Evolutionary conservation across 306 rosid genomes (phyloP).

Genomic region (Dalbergia oliveri): DNA sequence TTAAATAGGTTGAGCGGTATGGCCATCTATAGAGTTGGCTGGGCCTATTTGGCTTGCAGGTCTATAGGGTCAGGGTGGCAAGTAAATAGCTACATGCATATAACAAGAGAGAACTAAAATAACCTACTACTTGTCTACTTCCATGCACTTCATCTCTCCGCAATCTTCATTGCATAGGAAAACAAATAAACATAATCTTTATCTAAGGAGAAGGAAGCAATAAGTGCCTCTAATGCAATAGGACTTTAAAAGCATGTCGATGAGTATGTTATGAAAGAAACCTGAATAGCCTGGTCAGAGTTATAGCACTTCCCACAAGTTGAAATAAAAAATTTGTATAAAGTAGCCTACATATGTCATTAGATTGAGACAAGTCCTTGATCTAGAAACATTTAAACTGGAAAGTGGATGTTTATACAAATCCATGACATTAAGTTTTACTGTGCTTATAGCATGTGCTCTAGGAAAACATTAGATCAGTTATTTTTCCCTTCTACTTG

Average conservation of each 20-base stretch:
- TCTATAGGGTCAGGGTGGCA: too few relatives aligned
- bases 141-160: constrained; percentile 73
- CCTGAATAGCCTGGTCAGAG: constrained; percentile 68
- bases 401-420: neutral
- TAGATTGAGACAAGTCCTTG: neutral
- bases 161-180: constrained; percentile 48
- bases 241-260: neutral
- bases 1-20: too few relatives aligned
- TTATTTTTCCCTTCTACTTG: too few relatives aligned
- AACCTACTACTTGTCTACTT: constrained; percentile 33
- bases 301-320: neutral
- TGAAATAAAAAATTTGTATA: neutral
- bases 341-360: constrained; percentile 53
- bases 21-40: too few relatives aligned
- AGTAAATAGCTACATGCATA: too few relatives aligned
- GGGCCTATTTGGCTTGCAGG: too few relatives aligned
- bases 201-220: too few relatives aligned
- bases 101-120: too few relatives aligned
- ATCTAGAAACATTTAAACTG: neutral
- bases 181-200: neutral
- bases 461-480: neutral
- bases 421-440: neutral
- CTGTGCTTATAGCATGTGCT: neutral
- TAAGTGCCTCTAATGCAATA: neutral
- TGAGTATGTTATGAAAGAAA: constrained; percentile 20